A percentile compares a stretch with the other conserved stretches of the same genome.
phyloP scores from a whole-genome alignment of 345 rosid genomes.

The Eucalyptus curtisii region DNA sequence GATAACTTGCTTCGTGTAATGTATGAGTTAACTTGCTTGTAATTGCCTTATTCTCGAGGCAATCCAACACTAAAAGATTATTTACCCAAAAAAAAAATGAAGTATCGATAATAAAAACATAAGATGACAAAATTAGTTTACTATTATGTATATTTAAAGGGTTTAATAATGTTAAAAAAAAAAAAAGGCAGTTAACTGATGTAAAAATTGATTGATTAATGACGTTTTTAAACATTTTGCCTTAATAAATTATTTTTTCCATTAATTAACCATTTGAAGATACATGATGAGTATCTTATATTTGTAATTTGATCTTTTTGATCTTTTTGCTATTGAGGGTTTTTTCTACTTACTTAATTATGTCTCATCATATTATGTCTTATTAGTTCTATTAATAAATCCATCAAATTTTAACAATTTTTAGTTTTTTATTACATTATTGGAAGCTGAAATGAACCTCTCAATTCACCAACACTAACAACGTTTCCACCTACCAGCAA shows the following conservation, averaged over 20 bases:
- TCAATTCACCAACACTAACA: neutral
- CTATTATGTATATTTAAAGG: neutral
- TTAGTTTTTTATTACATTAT: neutral
- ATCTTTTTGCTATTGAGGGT: neutral
- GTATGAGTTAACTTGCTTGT: neutral
- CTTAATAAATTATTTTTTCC: neutral
- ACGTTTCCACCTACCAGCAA: neutral
- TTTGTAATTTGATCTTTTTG: too few species aligned
- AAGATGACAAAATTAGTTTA: neutral
- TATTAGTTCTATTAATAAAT: neutral
- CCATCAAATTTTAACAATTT: neutral
- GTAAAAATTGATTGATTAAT: too few species aligned
- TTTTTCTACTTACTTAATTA: too few species aligned
- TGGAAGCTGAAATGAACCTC: neutral
- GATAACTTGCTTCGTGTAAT: neutral
- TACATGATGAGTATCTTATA: too few species aligned
- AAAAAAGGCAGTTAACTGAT: neutral
- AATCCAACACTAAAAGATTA: neutral
- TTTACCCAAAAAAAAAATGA: too few species aligned
- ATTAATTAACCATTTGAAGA: neutral
- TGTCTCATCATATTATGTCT: neutral
- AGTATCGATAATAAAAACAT: neutral
- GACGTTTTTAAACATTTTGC: too few species aligned
- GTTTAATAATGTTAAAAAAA: neutral
- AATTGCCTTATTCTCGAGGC: neutral